Conservation (phyloP, 306 rosid species). For the Myrica gale region DNA sequence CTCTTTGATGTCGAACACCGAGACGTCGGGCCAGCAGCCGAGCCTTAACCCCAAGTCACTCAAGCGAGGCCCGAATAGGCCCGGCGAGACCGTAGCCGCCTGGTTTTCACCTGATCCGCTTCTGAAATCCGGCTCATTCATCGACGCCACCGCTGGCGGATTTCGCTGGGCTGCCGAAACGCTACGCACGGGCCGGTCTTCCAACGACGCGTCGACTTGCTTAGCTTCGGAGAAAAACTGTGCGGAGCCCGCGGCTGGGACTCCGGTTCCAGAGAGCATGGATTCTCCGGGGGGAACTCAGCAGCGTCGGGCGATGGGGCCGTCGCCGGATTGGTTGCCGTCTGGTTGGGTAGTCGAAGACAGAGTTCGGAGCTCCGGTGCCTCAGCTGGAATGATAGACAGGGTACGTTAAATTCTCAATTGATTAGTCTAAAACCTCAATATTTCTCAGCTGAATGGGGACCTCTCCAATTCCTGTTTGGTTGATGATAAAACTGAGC, state of each 20-base stretch:
- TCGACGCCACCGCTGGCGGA: slow-evolving; percentile 24
- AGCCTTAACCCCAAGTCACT: slow-evolving; percentile 9
- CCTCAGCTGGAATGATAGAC: slow-evolving; percentile 48
- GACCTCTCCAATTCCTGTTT: neutral
- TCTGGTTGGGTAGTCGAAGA: slow-evolving; percentile 40
- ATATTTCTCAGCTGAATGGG: neutral
- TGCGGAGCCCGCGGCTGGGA: neutral
- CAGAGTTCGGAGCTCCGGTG: slow-evolving; percentile 58
- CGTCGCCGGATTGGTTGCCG: slow-evolving; percentile 46
- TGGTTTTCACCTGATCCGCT: slow-evolving; percentile 40
- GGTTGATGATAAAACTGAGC: slow-evolving; percentile 5
- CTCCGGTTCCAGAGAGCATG: neutral
- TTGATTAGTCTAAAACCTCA: neutral
- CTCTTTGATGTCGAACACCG: slow-evolving; percentile 2
- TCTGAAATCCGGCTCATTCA: slow-evolving; percentile 40
- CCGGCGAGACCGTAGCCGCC: slow-evolving; percentile 3
- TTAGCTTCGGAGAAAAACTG: slow-evolving; percentile 14
- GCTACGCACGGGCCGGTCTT: neutral
- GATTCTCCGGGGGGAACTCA: neutral
- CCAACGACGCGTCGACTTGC: slow-evolving; percentile 11
- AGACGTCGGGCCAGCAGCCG: neutral
- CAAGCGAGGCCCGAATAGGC: slow-evolving; percentile 14
- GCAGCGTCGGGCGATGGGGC: neutral
- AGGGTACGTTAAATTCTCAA: slow-evolving; percentile 33
- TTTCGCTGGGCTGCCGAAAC: neutral